These are phyloP conservation scores for Calamus simplicifolius DNA, from an alignment of 176 grass and related monocot species.

Conservation along the genomic window DNA sequence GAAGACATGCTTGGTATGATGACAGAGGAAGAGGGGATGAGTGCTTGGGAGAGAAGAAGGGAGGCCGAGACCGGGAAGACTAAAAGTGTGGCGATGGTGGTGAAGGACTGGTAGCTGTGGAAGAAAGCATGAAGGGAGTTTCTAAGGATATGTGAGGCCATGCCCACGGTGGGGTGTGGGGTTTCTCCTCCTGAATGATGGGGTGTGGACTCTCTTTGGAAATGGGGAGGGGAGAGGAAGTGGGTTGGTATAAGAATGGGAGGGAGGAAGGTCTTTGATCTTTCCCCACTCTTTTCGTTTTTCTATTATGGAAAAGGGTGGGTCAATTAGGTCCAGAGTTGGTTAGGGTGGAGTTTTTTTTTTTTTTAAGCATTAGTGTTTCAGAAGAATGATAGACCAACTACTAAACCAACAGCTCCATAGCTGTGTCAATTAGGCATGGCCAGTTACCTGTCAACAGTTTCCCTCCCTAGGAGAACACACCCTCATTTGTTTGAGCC, in stretches of 20 bases:
- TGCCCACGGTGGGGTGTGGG: slow-evolving; percentile 5
- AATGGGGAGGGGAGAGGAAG: too few species aligned
- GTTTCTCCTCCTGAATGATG: too few species aligned
- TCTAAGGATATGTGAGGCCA: slow-evolving; percentile 42
- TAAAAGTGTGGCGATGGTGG: slow-evolving; percentile 56
- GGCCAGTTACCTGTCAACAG: too few species aligned
- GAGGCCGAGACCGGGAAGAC: slow-evolving; percentile 17
- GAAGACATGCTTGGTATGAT: slow-evolving; percentile 25
- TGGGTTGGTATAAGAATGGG: too few species aligned
- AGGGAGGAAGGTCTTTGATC: too few species aligned
- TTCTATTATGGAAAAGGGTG: not conserved
- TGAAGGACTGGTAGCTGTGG: slow-evolving; percentile 63
- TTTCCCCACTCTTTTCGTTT: too few species aligned
- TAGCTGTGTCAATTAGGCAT: too few species aligned
- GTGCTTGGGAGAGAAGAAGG: slow-evolving; percentile 21
- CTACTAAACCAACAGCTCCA: not conserved
- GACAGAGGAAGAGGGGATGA: slow-evolving; percentile 9
- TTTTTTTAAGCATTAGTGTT: not conserved
- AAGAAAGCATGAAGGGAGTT: slow-evolving; percentile 47
- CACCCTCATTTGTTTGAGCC: too few species aligned
- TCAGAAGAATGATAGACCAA: not conserved
- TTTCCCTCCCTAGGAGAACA: too few species aligned
- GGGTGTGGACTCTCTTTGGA: too few species aligned
- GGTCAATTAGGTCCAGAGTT: too few species aligned
- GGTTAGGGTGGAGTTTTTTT: not conserved